Base-by-base conservation (phyloP, 2,329 filamentous ascomycete genomes). In the Monilinia laxa region DNA sequence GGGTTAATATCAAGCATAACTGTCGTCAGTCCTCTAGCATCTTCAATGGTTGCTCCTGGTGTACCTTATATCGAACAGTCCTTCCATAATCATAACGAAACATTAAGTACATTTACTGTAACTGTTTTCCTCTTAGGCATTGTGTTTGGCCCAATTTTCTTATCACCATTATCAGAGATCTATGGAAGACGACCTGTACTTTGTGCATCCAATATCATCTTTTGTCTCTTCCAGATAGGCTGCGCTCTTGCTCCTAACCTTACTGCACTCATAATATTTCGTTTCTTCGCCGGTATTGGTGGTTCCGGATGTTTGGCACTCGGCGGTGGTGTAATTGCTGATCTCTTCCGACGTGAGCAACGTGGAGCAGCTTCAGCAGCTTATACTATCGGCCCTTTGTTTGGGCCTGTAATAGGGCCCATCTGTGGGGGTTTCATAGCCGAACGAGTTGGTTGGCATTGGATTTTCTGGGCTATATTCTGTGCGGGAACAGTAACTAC, bases 161-260 rank as follows among this genome's bases (percentile, higher is more conserved):
- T 88, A 3, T 83, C 84, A 1, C 85, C 85, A 0, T 71, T 87
- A 58, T 85, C 82, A 1, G 88, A 91, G 73, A 83, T 90, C 66
- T 89, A 88, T 72, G 88, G 88, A 1, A 81, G 88, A 4, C 76
- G 85, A 3, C 76, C 81, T 0, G 75, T 90, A 40, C 82, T 90
- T 68, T 80, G 83, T 35, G 74, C 71, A 4, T 83, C 85, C 66
- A 90, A 87, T 69, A 73, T 81, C 4, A 79, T 86, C 65, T 90
- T 90, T 74, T 81, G 85, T 65, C 73, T 83, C 1, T 90, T 86
- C 78, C 85, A 85, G 53, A 82, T 91, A 69, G 87, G 85, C 0
- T 89, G 87, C 67, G 89, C 86, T 2, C 78, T 90, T 11, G 81
- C 86, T 0, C 83, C 84, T 0, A 81, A 79, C 60, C 75, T 82